phyloP scores from a whole-genome alignment of 2,329 filamentous ascomycete species.

The Thelonectria rubi region DNA sequence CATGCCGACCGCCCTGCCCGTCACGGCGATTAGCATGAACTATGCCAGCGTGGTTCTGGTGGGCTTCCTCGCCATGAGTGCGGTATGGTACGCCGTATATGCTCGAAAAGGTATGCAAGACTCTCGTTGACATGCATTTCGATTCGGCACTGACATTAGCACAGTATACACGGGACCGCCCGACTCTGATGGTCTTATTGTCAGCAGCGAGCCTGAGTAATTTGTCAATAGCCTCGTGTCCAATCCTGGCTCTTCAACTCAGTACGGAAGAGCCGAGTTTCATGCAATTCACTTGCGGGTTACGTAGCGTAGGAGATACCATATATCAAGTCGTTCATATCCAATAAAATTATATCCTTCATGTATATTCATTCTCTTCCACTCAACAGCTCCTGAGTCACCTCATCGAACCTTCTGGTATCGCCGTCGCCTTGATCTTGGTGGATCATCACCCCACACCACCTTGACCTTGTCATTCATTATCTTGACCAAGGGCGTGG shows the following conservation, averaged over 20 bases:
- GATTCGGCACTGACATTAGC: background rate
- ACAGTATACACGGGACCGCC: constrained; percentile 38
- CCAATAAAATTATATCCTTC: too few relatives aligned
- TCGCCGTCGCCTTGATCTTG: background rate
- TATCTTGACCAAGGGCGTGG: background rate
- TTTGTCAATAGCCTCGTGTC: too few relatives aligned
- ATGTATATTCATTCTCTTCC: too few relatives aligned
- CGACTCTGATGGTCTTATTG: constrained; percentile 33
- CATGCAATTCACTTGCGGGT: background rate
- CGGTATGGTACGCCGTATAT: constrained; percentile 69
- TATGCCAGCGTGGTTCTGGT: constrained; percentile 74
- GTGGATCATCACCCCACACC: constrained; percentile 10
- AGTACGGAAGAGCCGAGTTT: too few relatives aligned
- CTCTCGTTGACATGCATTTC: too few relatives aligned
- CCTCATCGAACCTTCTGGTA: background rate
- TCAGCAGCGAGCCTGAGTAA: background rate
- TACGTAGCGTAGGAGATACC: too few relatives aligned
- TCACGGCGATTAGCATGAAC: constrained; percentile 68
- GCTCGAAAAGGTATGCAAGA: constrained; percentile 30
- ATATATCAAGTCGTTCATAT: background rate
- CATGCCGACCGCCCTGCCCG: constrained; percentile 72
- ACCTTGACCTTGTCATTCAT: constrained; percentile 3
- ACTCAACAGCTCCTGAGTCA: background rate
- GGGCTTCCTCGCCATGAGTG: constrained; percentile 67
- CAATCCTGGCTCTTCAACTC: too few relatives aligned